These are phyloP conservation scores for Flaveria robusta DNA, from an alignment of 129 eudicot species.

Conservation along the genomic window DNA sequence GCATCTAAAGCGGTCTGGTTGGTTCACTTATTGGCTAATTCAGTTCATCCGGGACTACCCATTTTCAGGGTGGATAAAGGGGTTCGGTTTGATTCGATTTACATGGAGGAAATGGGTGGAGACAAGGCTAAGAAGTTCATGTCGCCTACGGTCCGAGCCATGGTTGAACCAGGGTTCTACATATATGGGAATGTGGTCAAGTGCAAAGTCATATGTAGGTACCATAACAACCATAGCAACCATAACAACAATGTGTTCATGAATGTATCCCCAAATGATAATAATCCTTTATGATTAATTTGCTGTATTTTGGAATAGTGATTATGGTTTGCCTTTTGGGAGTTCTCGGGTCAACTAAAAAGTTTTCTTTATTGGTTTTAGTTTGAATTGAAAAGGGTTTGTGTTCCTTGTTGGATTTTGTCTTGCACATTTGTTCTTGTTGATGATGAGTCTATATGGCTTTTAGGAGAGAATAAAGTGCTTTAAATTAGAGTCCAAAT, in stretches of 20 bases:
- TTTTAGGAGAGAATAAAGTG: slow-evolving; percentile 27
- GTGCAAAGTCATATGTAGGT: slow-evolving; percentile 95
- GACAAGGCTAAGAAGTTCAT: slow-evolving; percentile 64
- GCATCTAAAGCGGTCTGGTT: slow-evolving; percentile 90
- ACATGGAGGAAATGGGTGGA: slow-evolving; percentile 95
- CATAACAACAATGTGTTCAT: slow-evolving; percentile 39
- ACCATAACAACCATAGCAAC: slow-evolving; percentile 38
- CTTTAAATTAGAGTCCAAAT: slow-evolving; percentile 15
- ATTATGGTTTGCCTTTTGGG: slow-evolving; percentile 36
- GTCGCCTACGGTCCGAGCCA: slow-evolving; percentile 64
- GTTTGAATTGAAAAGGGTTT: neutral
- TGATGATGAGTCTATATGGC: slow-evolving; percentile 35
- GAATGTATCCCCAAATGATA: slow-evolving; percentile 30
- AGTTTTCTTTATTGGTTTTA: slow-evolving; percentile 20
- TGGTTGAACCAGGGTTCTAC: slow-evolving; percentile 96
- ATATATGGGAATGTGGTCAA: slow-evolving; percentile 89
- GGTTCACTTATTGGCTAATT: slow-evolving; percentile 85
- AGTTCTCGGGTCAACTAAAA: slow-evolving; percentile 36
- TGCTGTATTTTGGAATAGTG: slow-evolving; percentile 21
- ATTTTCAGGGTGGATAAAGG: slow-evolving; percentile 83
- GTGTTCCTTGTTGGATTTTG: slow-evolving; percentile 34
- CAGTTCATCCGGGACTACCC: slow-evolving; percentile 80
- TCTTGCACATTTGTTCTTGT: slow-evolving; percentile 38
- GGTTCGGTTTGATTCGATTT: slow-evolving; percentile 61
- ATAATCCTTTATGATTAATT: slow-evolving; percentile 30